Base-by-base conservation (phyloP, 176 grass and related monocot genomes). In the Calamus simplicifolius region DNA sequence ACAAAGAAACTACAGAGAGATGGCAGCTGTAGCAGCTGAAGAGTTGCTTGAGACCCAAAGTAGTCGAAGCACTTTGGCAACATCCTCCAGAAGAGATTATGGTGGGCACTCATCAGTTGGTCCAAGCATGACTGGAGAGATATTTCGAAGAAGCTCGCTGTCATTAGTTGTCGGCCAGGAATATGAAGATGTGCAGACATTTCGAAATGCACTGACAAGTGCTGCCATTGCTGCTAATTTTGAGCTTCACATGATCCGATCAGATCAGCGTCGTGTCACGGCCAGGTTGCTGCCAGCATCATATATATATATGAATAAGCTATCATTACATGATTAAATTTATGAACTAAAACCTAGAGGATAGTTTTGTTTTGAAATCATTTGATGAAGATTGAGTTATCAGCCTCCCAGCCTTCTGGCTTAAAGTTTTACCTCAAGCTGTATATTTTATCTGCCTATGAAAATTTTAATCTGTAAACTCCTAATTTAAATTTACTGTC, bases 181-280 rank as follows among this genome's bases (percentile, higher is more conserved):
- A 13, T 68, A 68, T 43, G 51, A 53, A 16, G 65, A 68, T 68
- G 65, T 68, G 27, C 65, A 68, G 65, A 38, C 51, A 25, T 68
- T 68, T 55, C 51, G 65, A 16, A 68, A 68, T 35, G 49, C 65
- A 1, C 25, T 56, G 10, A 68, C 65, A 16, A 68, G 51, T 21
- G 65, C 29, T 55, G 51, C 65, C 52, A 68, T 56, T 48, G 29
- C 52, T 56, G 52, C 65, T 6, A 68, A 68, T 68, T 56, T 68
- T 25, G 28, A 68, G 65, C 65, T 68, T 25, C 29, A 56, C 21
- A 68, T 56, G 65, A 25, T 56, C 65, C 27, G 52, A 18, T 68
- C 65, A 18, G 64, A 67, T 10, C 64, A 67, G 64, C 64, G 50
- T 31, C 64, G 64, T 21, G 50, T 67, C 64, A 67, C 64, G 35